Evolutionary conservation across 2,329 filamentous ascomycete species (phyloP).

Genomic region (Ophiobolus disseminans): DNA sequence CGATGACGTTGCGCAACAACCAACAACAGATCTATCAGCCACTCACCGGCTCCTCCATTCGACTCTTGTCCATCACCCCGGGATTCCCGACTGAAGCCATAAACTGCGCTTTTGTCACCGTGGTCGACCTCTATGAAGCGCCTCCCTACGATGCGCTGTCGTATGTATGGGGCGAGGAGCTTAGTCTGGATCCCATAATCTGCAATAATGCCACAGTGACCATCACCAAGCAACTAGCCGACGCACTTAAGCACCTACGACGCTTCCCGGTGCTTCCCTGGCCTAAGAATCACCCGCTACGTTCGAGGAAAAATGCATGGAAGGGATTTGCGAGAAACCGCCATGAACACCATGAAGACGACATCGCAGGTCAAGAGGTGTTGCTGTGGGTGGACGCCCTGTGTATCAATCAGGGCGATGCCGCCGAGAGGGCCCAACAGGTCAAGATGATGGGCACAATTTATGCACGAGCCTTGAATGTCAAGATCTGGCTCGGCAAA

Average conservation of each 20-base stretch:
- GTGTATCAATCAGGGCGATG: not conserved
- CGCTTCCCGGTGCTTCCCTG: conserved; percentile 1
- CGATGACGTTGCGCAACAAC: not conserved
- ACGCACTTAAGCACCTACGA: not conserved
- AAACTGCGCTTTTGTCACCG: not conserved
- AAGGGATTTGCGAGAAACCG: conserved; percentile 2
- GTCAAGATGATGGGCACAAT: not conserved
- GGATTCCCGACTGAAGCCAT: not conserved
- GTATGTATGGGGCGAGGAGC: not conserved
- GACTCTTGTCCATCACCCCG: not conserved
- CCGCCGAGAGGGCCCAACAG: not conserved
- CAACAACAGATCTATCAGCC: not conserved
- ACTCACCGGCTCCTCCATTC: not conserved
- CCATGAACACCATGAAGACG: not conserved
- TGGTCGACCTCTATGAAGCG: not conserved
- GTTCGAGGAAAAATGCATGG: conserved; percentile 3
- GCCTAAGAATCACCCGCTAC: conserved; percentile 1
- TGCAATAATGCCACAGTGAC: not conserved
- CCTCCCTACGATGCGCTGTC: not conserved
- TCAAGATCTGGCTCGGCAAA: conserved; percentile 1
- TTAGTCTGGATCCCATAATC: not conserved
- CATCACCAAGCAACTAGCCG: not conserved
- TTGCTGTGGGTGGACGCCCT: conserved; percentile 1
- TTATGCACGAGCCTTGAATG: not conserved
- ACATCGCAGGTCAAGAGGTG: not conserved